phyloP scores from a whole-genome alignment of 2,329 filamentous ascomycete genomes.

The Graphilbum fragrans region DNA sequence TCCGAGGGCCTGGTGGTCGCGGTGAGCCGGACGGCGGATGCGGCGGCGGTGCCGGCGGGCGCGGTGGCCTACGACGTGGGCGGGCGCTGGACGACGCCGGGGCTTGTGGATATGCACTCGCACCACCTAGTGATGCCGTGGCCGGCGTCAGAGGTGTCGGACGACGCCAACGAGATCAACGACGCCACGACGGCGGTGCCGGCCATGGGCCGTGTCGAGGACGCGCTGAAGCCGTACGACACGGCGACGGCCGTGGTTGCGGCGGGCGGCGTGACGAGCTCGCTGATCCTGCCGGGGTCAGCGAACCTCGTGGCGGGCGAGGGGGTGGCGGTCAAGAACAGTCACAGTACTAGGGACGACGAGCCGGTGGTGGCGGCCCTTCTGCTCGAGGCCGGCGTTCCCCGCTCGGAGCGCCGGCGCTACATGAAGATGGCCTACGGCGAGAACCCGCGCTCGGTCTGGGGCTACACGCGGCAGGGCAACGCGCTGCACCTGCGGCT shows the following conservation, averaged over 20 bases:
- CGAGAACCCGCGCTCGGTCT: constrained; percentile 26
- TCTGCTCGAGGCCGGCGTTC: constrained; percentile 26
- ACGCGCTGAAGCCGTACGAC: constrained; percentile 29
- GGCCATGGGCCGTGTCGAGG: constrained; percentile 23
- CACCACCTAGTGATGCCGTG: constrained; percentile 24
- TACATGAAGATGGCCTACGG: constrained; percentile 35
- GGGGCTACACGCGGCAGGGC: constrained; percentile 26
- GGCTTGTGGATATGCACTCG: constrained; percentile 32
- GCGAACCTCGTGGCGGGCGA: constrained; percentile 33
- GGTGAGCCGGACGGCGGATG: constrained; percentile 12
- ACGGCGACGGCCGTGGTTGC: constrained; percentile 22
- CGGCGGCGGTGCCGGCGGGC: neutral
- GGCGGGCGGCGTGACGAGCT: constrained; percentile 30
- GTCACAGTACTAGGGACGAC: constrained; percentile 16
- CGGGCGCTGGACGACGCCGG: constrained; percentile 27
- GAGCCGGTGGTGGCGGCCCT: constrained; percentile 29
- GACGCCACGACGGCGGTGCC: constrained; percentile 21
- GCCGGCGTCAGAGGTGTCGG: constrained; percentile 17
- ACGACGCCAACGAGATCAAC: constrained; percentile 25
- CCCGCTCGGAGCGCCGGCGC: constrained; percentile 16
- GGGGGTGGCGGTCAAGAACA: constrained; percentile 27
- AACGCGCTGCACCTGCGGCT: constrained; percentile 25
- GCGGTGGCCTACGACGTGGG: constrained; percentile 14
- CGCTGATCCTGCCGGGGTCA: constrained; percentile 29
- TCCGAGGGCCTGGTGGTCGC: constrained; percentile 23